Evolutionary conservation across 1,139 yeast species (phyloP).

Genomic region (Sugiyamaella neomexicana): DNA sequence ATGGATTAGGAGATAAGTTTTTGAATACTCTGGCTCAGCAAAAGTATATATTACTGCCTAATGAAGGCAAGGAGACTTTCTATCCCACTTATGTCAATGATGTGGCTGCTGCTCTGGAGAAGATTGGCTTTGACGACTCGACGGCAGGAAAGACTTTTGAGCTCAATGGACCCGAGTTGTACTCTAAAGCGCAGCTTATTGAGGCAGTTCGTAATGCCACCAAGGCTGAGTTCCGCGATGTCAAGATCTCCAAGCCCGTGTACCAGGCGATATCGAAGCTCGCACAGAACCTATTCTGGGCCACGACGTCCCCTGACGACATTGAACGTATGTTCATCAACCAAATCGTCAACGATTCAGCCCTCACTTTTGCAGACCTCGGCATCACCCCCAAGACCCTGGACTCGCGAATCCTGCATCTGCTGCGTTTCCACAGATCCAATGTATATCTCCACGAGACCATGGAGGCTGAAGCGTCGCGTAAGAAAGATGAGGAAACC

Average conservation of each 20-base stretch:
- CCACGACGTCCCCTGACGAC: constrained; percentile 69
- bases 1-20: constrained; percentile 72
- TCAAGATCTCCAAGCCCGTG: constrained; percentile 56
- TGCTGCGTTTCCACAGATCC: constrained; percentile 48
- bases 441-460: constrained; percentile 40
- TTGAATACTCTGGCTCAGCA: constrained; percentile 58
- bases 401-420: constrained; percentile 67
- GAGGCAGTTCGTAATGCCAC: constrained; percentile 67
- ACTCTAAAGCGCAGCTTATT: constrained; percentile 64
- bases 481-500: constrained; percentile 34
- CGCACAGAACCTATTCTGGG: constrained; percentile 69
- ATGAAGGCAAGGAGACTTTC: constrained; percentile 61
- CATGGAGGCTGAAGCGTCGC: constrained; percentile 38
- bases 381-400: constrained; percentile 70
- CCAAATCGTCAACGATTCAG: constrained; percentile 62
- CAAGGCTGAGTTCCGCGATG: constrained; percentile 44
- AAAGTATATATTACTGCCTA: constrained; percentile 61
- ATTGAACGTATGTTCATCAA: constrained; percentile 72
- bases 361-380: constrained; percentile 68
- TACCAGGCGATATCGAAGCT: constrained; percentile 49
- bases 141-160: constrained; percentile 78
- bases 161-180: constrained; percentile 69
- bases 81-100: constrained; percentile 78
- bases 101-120: constrained; percentile 77
- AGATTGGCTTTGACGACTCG: constrained; percentile 77